phyloP scores from a whole-genome alignment of 768 basidiomycete genomes.

The Trametes villosa region DNA sequence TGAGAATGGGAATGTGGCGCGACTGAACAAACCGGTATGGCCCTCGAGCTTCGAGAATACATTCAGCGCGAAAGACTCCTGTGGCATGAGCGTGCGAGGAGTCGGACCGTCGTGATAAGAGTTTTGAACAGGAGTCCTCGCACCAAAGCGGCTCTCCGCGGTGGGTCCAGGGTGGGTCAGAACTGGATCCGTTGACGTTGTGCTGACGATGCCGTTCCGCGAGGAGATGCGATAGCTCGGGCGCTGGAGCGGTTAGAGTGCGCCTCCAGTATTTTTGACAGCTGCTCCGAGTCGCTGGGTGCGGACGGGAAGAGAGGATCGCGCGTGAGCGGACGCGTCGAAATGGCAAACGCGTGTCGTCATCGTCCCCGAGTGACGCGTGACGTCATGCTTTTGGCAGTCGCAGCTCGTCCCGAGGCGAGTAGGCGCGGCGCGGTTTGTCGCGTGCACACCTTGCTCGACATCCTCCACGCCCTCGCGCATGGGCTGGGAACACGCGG shows the following conservation, averaged over 20 bases:
- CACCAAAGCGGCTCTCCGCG: conserved; percentile 3
- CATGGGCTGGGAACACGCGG: neutral
- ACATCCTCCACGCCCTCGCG: neutral
- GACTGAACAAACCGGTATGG: no score
- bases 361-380: conserved; percentile 12
- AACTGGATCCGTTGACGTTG: neutral
- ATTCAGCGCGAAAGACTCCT: no score
- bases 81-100: no score
- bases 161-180: neutral
- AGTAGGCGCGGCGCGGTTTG: neutral
- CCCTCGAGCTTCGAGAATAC: no score
- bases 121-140: neutral
- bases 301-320: no score
- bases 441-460: neutral
- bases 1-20: no score
- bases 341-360: conserved; percentile 20
- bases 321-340: conserved; percentile 13
- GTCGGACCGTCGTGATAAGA: neutral
- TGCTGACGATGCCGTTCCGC: neutral
- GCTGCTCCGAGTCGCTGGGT: no score
- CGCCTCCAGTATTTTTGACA: neutral
- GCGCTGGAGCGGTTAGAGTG: no score
- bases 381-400: conserved; percentile 19
- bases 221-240: neutral
- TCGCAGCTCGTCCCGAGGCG: neutral